Percentiles rank a stretch among this genome's conserved stretches.
Conservation (phyloP, 352 stramenopile genomes). For the Phytophthora citrophthora region DNA sequence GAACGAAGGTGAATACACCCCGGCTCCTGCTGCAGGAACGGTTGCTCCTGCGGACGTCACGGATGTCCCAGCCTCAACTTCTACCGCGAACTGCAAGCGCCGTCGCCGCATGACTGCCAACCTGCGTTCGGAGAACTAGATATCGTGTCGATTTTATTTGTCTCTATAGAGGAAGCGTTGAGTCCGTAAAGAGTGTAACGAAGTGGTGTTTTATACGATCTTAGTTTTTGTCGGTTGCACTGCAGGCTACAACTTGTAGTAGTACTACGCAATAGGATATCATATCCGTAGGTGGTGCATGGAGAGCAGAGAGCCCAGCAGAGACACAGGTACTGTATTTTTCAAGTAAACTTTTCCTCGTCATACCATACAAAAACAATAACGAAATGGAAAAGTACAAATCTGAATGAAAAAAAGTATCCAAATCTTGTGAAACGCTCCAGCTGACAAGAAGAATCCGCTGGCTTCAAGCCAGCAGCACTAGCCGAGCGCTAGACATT, state of each 20-base stretch:
- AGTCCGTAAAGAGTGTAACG: background rate
- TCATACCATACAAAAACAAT: too few species aligned
- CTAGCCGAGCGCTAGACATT: background rate
- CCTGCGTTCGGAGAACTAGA: conserved; percentile 40
- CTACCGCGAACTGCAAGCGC: conserved; percentile 25
- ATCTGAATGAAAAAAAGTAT: too few species aligned
- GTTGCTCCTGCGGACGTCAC: conserved; percentile 10
- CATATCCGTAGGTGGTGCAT: background rate
- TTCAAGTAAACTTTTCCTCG: too few species aligned
- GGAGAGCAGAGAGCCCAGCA: background rate
- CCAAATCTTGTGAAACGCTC: too few species aligned
- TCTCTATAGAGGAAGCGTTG: conserved; percentile 6
- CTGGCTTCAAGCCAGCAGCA: background rate
- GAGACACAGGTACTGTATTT: too few species aligned
- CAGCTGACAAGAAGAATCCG: conserved; percentile 12
- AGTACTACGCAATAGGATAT: background rate
- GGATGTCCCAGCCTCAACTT: conserved; percentile 8
- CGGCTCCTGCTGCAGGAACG: conserved; percentile 1
- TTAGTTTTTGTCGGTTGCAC: background rate
- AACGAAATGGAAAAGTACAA: too few species aligned
- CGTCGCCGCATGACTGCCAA: conserved; percentile 37
- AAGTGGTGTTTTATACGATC: background rate
- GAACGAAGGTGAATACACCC: conserved; percentile 14
- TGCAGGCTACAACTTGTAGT: background rate
- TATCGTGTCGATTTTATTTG: conserved; percentile 8